Evolutionary conservation across 2,329 filamentous ascomycete genomes (phyloP).

Genomic region (Achaetomium macrosporum): DNA sequence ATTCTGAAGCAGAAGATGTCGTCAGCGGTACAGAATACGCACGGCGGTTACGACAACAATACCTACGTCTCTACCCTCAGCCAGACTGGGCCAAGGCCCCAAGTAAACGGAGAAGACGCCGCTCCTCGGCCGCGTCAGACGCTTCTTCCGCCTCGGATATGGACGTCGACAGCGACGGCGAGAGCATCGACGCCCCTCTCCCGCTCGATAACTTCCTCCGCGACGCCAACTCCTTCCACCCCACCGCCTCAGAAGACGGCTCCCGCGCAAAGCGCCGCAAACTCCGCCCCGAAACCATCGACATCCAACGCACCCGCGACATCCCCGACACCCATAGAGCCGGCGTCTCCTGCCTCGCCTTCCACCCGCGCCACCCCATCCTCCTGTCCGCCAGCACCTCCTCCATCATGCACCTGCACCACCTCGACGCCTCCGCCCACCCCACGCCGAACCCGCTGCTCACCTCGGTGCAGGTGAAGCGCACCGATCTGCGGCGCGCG

Average conservation of each 20-base stretch:
- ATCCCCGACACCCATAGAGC: constrained; percentile 73
- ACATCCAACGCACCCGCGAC: constrained; percentile 85
- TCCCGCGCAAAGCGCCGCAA: constrained; percentile 54
- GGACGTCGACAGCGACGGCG: constrained; percentile 43
- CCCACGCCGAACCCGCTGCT: constrained; percentile 81
- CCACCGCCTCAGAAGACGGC: constrained; percentile 36
- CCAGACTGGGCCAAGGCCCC: constrained; percentile 54
- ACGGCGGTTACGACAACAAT: constrained; percentile 73
- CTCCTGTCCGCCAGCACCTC: constrained; percentile 84
- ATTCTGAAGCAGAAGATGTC: constrained; percentile 76
- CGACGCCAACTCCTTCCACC: constrained; percentile 62
- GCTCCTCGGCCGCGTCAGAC: constrained; percentile 42
- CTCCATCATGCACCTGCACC: constrained; percentile 81
- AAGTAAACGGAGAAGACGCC: constrained; percentile 39
- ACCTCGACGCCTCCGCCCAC: constrained; percentile 69
- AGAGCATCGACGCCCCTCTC: constrained; percentile 58
- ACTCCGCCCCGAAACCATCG: constrained; percentile 78
- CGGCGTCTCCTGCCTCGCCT: constrained; percentile 74
- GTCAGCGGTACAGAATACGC: constrained; percentile 84
- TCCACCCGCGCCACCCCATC: constrained; percentile 84
- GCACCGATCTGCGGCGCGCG: constrained; percentile 77
- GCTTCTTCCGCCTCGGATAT: constrained; percentile 28
- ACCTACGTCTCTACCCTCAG: constrained; percentile 52
- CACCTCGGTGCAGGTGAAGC: constrained; percentile 80
- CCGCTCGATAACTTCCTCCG: constrained; percentile 77